phyloP scores from a whole-genome alignment of 768 basidiomycete species.

The Cystofilobasidium bisporidii region DNA sequence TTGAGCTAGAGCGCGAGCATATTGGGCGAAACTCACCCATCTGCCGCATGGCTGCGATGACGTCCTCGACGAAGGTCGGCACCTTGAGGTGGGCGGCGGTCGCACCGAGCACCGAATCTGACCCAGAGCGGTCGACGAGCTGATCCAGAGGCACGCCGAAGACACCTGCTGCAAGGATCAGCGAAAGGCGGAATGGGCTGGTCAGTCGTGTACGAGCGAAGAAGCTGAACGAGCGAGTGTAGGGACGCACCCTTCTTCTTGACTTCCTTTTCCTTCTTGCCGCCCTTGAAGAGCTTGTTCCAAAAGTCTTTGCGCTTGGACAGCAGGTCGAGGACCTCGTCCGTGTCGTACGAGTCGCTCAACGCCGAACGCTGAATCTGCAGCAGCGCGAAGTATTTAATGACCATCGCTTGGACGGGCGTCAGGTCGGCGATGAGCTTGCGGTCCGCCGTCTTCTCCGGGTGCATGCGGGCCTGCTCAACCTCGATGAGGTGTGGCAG shows the following conservation, averaged over 20 bases:
- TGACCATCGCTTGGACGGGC: conserved; percentile 73
- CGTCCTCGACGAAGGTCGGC: conserved; percentile 96
- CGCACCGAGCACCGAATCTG: conserved; percentile 87
- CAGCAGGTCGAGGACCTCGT: conserved; percentile 85
- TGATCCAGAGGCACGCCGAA: conserved; percentile 89
- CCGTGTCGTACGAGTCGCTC: conserved; percentile 66
- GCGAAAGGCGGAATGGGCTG: background rate
- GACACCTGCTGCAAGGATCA: conserved; percentile 51
- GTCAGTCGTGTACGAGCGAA: too few species aligned
- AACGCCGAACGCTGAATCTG: conserved; percentile 67
- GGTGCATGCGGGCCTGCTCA: conserved; percentile 68
- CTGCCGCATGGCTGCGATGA: conserved; percentile 94
- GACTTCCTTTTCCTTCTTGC: conserved; percentile 67
- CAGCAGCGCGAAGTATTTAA: conserved; percentile 83
- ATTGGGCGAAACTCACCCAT: conserved; percentile 68
- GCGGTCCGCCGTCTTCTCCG: conserved; percentile 49
- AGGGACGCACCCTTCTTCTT: conserved; percentile 57
- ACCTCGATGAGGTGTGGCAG: conserved; percentile 87
- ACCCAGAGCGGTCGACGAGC: conserved; percentile 84
- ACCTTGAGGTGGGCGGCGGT: conserved; percentile 74
- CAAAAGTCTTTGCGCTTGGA: conserved; percentile 95
- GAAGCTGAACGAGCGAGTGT: too few species aligned
- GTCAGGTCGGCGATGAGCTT: conserved; percentile 77
- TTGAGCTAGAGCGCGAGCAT: too few species aligned
- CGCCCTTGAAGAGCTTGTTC: conserved; percentile 83